Base-by-base conservation (phyloP, 1,284 basidiomycete genomes). In the Ustilago xerochloae region DNA sequence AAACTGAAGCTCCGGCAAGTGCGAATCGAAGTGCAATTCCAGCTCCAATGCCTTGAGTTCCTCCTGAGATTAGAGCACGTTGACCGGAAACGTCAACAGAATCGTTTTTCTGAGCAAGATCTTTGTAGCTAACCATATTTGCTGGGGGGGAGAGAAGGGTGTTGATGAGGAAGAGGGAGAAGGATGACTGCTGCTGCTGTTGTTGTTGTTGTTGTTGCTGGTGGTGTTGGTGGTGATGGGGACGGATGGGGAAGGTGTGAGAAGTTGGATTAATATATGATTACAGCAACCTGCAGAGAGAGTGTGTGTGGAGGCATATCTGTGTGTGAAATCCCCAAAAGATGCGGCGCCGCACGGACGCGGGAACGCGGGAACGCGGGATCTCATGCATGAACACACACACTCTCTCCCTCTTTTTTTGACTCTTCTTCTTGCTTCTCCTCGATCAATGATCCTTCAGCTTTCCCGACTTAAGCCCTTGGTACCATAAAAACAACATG, bases 1-100 rank as follows among this genome's bases (percentile, higher is more conserved):
- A 84, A n/a, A 86, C 81, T 7, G 71, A 72, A 0, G 83, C 81
- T 20, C 84, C 84, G 0, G 83, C 81, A 13, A 77, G 68, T 2
- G 79, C 79, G 43, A 80, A 81, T 0, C 79, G 75, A 3, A 80
- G 65, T 0, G 79, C 78, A n/a, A 81, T 74, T 9, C 79, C 75
- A 1, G 74, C 78, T 9, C 79, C 79, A 32, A 81, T 80, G 22
- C 79, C 79, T 45, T 81, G 79, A 0, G 79, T 80, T n/a, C 76
- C 79, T 6, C 79, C 79, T 0, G 73, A 33, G 30, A 81, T 61
- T 22, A 81, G 49, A 6, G 78, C 78, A 5, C 67, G 61, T 29
- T 77, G 70, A 9, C 57, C 61, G 1, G 67, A 22, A 9, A 58
- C 45, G 20, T 69, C 45, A 24, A 72, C 64, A 2, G 38, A 36